Evolutionary conservation across 768 basidiomycete genomes (phyloP), one percentile per base, ranked within the genome.

Genomic region (Agrocybe praecox): DNA sequence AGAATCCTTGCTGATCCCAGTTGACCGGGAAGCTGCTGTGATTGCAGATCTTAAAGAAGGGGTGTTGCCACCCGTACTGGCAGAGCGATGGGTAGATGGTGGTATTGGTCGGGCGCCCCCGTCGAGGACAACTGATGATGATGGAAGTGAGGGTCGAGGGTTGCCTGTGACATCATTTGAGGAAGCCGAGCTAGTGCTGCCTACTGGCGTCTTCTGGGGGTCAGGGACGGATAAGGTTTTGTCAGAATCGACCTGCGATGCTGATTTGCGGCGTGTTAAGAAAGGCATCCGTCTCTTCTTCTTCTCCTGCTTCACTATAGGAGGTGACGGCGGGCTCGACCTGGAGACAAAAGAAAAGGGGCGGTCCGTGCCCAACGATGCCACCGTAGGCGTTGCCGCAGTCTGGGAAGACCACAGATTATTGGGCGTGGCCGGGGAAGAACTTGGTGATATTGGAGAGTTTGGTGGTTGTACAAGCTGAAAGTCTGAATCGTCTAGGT

Each of bases 381-480:
- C 4, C 26, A 52, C 33, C 33, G 56, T 46, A 23, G 52, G 49
- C 33, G 54, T 49, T 36, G 52, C 21, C 18, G 46, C 33, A 22
- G 50, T 52, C 46, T 21, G 34, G 19, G 57, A 22, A 29, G 48
- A 51, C n/a, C 52, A 14, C 42, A 56, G 22, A 34, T 33, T 36
- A 36, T 52, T 19, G 49, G 63, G 59, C 61, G 63, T 63, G 53
- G 8, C 67, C 29, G 62, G 58, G 55, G 51, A 61, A 49, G 54
- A 52, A 34, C 55, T 55, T 55, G 62, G 59, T 23, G 67, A 62
- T 26, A 67, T 66, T 19, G 72, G 73, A 18, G 72, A 68, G 58
- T 72, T 74, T 34, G 74, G 72, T 18, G 72, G 72, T 53, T 69
- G 73, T 36, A 73, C 64, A 46, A 70, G 68, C 18, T 65, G 62